Base-by-base conservation (phyloP, 306 rosid species). In the Benincasa hispida region DNA sequence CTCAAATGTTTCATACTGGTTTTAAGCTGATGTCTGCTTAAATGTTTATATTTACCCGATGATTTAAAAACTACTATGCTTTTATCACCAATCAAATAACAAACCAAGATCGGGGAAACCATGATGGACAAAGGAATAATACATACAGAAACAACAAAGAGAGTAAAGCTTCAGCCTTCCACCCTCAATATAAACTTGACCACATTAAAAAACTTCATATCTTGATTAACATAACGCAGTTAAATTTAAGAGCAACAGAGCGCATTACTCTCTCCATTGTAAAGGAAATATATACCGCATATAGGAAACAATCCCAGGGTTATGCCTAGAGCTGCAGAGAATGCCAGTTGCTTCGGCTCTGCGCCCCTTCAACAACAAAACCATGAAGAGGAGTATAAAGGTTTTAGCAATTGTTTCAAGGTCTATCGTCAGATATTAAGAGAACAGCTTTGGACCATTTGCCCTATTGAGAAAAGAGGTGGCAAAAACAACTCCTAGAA, bases 251-350 rank as follows among this genome's bases (percentile, higher is more conserved):
- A 47, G 58, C 14, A 70, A 45, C 37, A 25, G 24, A 70, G 15
- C 24, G 10, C 9, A 68, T 24, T 41, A 13, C 10, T 67, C 27
- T 21, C 19, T 68, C 21, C 42, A 13, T 42, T 42, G 22, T 70
- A 45, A 70, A 25, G 34, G 75, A 66, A 12, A 37, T 67, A 67
- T 25, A 54, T 88, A 93, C 98, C 98, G 66, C 91, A 89, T 73
- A 93, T 88, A 14, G 98, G 98, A 84, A 93, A 93, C 22, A 91
- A 9, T 74, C 98, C 98, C 81, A 93, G n/a, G 65, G 97, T 93
- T 82, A 86, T 79, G 75, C 98, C 98, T 37, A 91, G 84, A 51
- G 98, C 92, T n/a, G 93, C 90, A 76, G 98, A 93, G 81, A 91
- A 93, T 19, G 98, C 97, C 88, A 93, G 75, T 72, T 86, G 91